Evolutionary conservation across 257 asterid genomes (phyloP), one percentile per base, ranked within the genome.

Genomic region (Fraxinus cuspidata): DNA sequence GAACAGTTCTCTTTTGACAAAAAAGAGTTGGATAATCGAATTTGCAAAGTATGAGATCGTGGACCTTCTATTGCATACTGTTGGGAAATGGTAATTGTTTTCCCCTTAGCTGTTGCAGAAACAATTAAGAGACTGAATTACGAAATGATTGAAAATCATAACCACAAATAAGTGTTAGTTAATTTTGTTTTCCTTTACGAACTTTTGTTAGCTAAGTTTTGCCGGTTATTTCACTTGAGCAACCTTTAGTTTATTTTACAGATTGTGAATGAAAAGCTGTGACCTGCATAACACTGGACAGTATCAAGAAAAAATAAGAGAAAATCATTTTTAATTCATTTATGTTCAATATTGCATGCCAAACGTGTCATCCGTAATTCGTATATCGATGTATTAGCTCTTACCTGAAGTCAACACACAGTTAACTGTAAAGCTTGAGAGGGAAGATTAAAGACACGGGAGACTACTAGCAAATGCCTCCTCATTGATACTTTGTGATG

Each of bases 1-100:
- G 67, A 64, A 29, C 19, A 21, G n/a, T 53, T n/a, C 10, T 32
- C 74, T 12, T 40, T 51, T 51, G 44, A 70, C 37, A 40, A 32
- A 7, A 42, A n/a, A 65, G 27, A 21, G 8, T 35, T 47, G n/a
- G 67, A 53, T 64, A 37, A 38, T 56, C 49, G 32, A 68, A 37
- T 49, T 77, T 58, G 12, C 31, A 3, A 5, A 2, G 16, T 12
- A 23, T 7, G 3, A 71, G 27, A 53, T 53, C 27, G 0, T 5
- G 3, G 3, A 53, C 27, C 7, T n/a, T 1, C 10, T n/a, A 19
- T 18, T 6, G 64, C n/a, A 7, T 19, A 53, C 16, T 60, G 21
- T 11, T 58, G 66, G 69, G 69, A 63, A 63, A 27, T 63, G 19
- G 69, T 63, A 25, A 12, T 63, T 63, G 69, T 63, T 63, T 27